These are phyloP conservation scores for Exutisphaerella laricina DNA, from an alignment of 2,329 filamentous ascomycete species.

Conservation along the genomic window DNA sequence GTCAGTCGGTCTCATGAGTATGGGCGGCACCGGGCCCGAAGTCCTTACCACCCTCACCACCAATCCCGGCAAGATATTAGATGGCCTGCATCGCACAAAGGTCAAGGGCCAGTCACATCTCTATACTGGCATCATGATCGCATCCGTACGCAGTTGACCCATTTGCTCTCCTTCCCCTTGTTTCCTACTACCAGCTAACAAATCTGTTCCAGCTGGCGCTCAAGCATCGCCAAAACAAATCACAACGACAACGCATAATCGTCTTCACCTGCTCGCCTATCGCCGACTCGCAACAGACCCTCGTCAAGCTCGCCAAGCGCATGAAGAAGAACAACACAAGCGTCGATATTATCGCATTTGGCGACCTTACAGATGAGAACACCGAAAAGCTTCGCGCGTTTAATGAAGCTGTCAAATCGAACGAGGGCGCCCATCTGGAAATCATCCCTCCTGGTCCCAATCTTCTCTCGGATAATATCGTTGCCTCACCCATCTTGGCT, in stretches of 20 bases:
- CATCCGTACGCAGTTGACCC: slow-evolving; percentile 59
- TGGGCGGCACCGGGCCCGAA: slow-evolving; percentile 89
- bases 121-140: slow-evolving; percentile 90
- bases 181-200: slow-evolving; percentile 5
- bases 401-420: slow-evolving; percentile 85
- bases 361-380: slow-evolving; percentile 83
- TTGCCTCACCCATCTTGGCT: slow-evolving; percentile 82
- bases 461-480: slow-evolving; percentile 84
- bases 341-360: slow-evolving; percentile 92
- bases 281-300: slow-evolving; percentile 79
- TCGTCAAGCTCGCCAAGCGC: slow-evolving; percentile 87
- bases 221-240: slow-evolving; percentile 97
- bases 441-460: slow-evolving; percentile 87
- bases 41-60: slow-evolving; percentile 94
- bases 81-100: slow-evolving; percentile 88
- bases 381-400: slow-evolving; percentile 88
- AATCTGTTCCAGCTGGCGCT: slow-evolving; percentile 66
- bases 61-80: slow-evolving; percentile 91
- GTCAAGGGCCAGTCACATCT: slow-evolving; percentile 85
- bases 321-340: slow-evolving; percentile 98
- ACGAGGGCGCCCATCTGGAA: slow-evolving; percentile 84
- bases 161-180: background rate
- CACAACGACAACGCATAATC: slow-evolving; percentile 92
- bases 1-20: slow-evolving; percentile 95
- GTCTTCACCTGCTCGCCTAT: slow-evolving; percentile 94